phyloP scores from a whole-genome alignment of 2,329 filamentous ascomycete species.

The Stagonosporopsis rhizophila region DNA sequence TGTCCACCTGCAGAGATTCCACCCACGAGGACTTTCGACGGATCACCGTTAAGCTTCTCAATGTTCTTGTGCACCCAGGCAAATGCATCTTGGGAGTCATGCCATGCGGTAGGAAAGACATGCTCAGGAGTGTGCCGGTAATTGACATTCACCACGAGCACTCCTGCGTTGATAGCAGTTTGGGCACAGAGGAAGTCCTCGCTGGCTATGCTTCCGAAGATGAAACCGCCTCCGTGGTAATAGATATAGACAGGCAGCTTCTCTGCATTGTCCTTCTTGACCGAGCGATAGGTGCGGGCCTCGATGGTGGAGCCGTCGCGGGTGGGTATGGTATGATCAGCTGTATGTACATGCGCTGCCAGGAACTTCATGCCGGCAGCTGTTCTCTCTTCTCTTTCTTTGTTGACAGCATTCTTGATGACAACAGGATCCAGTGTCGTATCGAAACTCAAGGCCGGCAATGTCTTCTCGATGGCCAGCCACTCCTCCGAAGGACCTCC shows the following conservation, averaged over 20 bases:
- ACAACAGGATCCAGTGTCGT: slow-evolving; percentile 22
- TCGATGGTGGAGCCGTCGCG: slow-evolving; percentile 56
- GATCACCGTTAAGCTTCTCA: slow-evolving; percentile 49
- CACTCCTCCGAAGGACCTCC: slow-evolving; percentile 43
- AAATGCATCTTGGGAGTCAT: slow-evolving; percentile 63
- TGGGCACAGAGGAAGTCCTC: slow-evolving; percentile 62
- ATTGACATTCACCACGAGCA: slow-evolving; percentile 62
- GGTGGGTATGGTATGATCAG: slow-evolving; percentile 46
- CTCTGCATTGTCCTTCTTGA: slow-evolving; percentile 38
- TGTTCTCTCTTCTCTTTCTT: slow-evolving; percentile 28
- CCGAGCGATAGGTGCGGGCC: slow-evolving; percentile 57
- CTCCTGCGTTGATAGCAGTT: slow-evolving; percentile 53
- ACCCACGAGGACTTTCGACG: slow-evolving; percentile 56
- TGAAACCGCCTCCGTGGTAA: slow-evolving; percentile 63
- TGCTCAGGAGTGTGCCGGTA: slow-evolving; percentile 66
- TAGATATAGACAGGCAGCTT: slow-evolving; percentile 58
- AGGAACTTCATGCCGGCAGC: slow-evolving; percentile 31
- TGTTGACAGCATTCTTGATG: slow-evolving; percentile 31
- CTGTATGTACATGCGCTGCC: slow-evolving; percentile 29
- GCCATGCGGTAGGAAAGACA: slow-evolving; percentile 60
- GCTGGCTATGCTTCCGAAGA: slow-evolving; percentile 61
- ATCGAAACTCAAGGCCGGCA: slow-evolving; percentile 35
- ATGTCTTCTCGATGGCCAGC: slow-evolving; percentile 40
- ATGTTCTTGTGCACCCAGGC: slow-evolving; percentile 61
- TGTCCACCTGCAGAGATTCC: slow-evolving; percentile 61